Percentiles rank a stretch among this genome's conserved stretches.
Evolutionary conservation across 2,329 filamentous ascomycete genomes (phyloP).

Genomic region (Botrytis squamosa): DNA sequence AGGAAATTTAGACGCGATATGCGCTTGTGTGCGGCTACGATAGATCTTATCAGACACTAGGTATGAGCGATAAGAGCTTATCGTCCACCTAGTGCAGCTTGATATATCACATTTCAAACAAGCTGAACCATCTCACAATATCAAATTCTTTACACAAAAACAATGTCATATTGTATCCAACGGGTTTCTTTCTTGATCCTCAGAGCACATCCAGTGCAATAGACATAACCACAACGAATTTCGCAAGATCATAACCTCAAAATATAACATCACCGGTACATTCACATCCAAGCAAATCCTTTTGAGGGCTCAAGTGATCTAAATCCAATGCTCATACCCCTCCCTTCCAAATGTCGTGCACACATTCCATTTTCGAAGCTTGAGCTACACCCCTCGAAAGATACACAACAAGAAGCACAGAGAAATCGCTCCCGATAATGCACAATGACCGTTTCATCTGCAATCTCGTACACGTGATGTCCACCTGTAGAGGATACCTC

Average conservation of each 20-base stretch:
- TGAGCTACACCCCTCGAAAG: neutral
- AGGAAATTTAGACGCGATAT: slow-evolving; percentile 17
- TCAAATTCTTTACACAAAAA: neutral
- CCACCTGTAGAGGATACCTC: neutral
- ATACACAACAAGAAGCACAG: neutral
- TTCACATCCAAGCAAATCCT: slow-evolving; percentile 7
- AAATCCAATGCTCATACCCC: slow-evolving; percentile 15
- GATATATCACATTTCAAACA: slow-evolving; percentile 10
- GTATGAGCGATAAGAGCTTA: slow-evolving; percentile 12
- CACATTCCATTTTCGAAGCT: slow-evolving; percentile 14
- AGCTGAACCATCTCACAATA: slow-evolving; percentile 1
- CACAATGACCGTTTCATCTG: slow-evolving; percentile 21
- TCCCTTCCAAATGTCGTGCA: slow-evolving; percentile 11
- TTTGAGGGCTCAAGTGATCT: slow-evolving; percentile 15
- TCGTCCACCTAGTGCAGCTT: neutral
- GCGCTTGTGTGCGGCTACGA: neutral
- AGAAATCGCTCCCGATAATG: slow-evolving; percentile 16
- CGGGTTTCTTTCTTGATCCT: neutral
- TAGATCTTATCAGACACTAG: neutral
- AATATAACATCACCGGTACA: neutral
- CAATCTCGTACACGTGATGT: slow-evolving; percentile 14
- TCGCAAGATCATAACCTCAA: neutral
- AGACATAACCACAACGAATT: neutral
- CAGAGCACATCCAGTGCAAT: neutral
- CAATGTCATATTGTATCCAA: neutral